Conservation (phyloP, 345 rosid species). For the Adansonia digitata region DNA sequence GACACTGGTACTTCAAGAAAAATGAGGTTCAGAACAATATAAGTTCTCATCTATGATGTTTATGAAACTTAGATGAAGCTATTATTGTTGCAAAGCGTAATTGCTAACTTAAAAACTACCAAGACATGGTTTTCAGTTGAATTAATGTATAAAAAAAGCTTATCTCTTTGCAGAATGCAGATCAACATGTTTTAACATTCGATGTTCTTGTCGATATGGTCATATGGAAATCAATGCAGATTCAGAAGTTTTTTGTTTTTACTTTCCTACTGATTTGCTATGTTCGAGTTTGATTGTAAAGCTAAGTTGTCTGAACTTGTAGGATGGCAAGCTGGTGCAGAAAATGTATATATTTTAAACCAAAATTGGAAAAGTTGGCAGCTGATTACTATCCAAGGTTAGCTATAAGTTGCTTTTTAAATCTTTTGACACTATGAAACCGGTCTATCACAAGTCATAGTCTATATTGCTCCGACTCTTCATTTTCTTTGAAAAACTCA, state of each 20-base stretch:
- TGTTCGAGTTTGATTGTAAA: slow-evolving; percentile 5
- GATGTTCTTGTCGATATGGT: slow-evolving; percentile 1
- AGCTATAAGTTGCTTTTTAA: slow-evolving; percentile 12
- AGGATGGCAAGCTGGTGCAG: slow-evolving; percentile 99
- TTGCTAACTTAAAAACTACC: background rate
- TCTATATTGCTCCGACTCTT: too few relatives aligned
- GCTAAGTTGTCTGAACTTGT: slow-evolving; percentile 29
- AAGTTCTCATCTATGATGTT: too few relatives aligned
- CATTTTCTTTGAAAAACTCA: too few relatives aligned
- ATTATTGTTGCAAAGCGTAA: background rate
- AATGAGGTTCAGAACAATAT: background rate
- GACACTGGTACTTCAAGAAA: background rate
- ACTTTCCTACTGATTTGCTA: background rate
- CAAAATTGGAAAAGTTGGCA: slow-evolving; percentile 84
- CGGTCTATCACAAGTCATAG: background rate
- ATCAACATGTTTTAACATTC: background rate
- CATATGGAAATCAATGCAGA: background rate
- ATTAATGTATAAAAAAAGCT: background rate
- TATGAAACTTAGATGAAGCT: background rate
- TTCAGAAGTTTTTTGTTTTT: background rate
- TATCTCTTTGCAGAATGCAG: slow-evolving; percentile 4
- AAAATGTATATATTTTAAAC: slow-evolving; percentile 82
- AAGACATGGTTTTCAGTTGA: background rate
- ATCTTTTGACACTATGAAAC: background rate
- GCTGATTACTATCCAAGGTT: slow-evolving; percentile 85